phyloP scores from a whole-genome alignment of 495 filamentous ascomycete genomes.

The Neurospora terricola region DNA sequence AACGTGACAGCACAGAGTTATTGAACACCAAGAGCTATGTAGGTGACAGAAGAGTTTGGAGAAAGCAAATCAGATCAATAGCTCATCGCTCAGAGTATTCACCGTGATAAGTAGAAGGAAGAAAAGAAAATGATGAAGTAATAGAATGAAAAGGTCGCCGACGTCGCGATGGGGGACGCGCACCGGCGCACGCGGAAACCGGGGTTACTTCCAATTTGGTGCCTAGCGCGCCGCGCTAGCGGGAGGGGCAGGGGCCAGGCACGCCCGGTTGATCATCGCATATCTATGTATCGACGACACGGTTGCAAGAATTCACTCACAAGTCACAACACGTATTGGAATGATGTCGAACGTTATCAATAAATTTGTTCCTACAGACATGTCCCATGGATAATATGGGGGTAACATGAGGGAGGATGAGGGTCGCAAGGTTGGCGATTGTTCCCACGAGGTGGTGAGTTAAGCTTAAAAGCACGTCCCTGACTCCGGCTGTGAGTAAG shows the following conservation, averaged over 20 bases:
- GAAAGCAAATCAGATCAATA: neutral
- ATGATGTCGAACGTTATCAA: neutral
- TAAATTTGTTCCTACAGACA: neutral
- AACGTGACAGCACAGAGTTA: neutral
- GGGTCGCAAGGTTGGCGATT: neutral
- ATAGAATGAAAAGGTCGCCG: neutral
- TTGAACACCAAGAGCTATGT: neutral
- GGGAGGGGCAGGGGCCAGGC: neutral
- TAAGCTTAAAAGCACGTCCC: neutral
- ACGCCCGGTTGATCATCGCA: neutral
- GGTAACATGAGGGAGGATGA: neutral
- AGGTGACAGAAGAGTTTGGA: neutral
- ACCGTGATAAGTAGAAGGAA: neutral
- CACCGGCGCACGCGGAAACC: neutral
- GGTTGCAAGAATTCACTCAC: neutral
- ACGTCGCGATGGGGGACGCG: neutral
- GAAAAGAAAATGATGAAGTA: neutral
- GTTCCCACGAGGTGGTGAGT: neutral
- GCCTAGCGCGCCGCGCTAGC: neutral
- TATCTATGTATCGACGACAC: neutral
- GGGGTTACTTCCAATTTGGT: neutral
- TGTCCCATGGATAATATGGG: neutral
- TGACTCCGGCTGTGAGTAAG: neutral
- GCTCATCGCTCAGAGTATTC: neutral
- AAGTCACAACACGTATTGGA: neutral